Base-by-base conservation (phyloP, 768 basidiomycete species). In the Boletellus ananas region DNA sequence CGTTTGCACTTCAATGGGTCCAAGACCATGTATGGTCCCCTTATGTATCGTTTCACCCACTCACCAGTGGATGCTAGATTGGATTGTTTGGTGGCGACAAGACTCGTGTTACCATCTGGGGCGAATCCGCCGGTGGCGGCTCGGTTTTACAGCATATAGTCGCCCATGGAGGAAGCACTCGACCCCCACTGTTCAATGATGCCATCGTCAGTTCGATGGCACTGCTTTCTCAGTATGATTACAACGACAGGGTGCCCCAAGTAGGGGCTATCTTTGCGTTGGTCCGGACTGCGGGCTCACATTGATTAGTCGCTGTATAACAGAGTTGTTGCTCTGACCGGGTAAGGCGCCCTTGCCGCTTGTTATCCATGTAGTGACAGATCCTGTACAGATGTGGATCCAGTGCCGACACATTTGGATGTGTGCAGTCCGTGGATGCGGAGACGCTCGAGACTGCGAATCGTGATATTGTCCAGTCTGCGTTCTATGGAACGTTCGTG, bases 401-500 rank as follows among this genome's bases (percentile, higher is more conserved):
- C 6, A 58, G 66, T 1, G 23, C 47, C 3, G 64, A 77, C 42
- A 68, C 70, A 2, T 58, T 79, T 4, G 51, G 54, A 0, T 79
- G 79, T 50, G 63, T 79, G 11, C 73, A 76, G 18, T 46, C 56
- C 6, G 59, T 61, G 6, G 65, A 74, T 9, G 60, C 58, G 12
- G 55, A 49, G 11, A 51, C 50, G 4, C 65, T 80, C 4, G 61
- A 72, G 47, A 51, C 49, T 9, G 64, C 60, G 7, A 78, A 78
- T 48, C 20, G 42, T 4, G 45, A 69, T 12, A 54, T 78, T 14
- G 62, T 60, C 4, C 16, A 3, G 0, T 60, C 60, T 27, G 70
- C 57, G 7, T 73, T 77, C 58, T 74, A 54, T 45, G 76, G 73
- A 1, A 72, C 71, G 2, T 74, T 63, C 29, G 52, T 59, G 7